These are phyloP conservation scores for Cladosporium sp. DNA, from an alignment of 2,329 filamentous ascomycete genomes.

Conservation along the genomic window DNA sequence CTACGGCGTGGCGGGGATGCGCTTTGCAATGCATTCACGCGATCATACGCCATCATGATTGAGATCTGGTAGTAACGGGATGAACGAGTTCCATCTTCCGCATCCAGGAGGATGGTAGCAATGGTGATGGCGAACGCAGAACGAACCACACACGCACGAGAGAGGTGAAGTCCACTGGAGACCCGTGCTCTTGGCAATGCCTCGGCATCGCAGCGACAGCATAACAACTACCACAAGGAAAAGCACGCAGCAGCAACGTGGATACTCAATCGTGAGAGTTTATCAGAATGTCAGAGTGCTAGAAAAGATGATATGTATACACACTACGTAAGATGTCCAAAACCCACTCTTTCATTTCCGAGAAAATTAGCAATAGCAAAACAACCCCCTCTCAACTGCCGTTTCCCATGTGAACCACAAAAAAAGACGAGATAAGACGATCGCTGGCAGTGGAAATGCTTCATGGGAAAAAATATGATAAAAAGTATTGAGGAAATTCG, in stretches of 20 bases:
- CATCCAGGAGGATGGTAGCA: too few relatives aligned
- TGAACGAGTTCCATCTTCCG: neutral
- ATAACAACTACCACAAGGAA: neutral
- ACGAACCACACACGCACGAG: neutral
- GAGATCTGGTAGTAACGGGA: too few relatives aligned
- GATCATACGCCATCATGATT: too few relatives aligned
- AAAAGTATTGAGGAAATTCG: neutral
- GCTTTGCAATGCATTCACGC: too few relatives aligned
- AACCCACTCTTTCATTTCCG: neutral
- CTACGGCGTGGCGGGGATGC: too few relatives aligned
- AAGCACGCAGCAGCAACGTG: neutral
- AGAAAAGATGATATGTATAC: neutral
- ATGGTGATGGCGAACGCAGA: neutral
- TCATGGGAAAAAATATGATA: neutral
- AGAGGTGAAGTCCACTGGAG: neutral
- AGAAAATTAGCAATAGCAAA: neutral
- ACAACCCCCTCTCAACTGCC: neutral
- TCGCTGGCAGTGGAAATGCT: neutral
- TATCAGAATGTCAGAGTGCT: neutral
- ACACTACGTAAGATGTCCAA: neutral
- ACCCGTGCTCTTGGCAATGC: neutral
- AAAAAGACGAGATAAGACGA: neutral
- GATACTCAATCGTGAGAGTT: too few relatives aligned
- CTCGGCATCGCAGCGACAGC: neutral
- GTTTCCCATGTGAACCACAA: neutral